phyloP scores from a whole-genome alignment of 305 asterid genomes.

The Fraxinus angustifolia region DNA sequence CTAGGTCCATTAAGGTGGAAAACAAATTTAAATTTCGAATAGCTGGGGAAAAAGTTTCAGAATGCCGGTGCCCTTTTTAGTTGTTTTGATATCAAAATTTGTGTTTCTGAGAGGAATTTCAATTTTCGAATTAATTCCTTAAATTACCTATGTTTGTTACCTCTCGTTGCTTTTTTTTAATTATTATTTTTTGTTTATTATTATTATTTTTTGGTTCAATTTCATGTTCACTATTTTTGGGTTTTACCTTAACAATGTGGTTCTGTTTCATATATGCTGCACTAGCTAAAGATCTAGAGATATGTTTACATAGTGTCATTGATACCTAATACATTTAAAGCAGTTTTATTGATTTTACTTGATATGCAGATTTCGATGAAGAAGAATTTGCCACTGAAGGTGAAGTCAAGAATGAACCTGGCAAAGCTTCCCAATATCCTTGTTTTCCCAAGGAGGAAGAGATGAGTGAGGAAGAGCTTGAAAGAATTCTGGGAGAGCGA shows the following conservation, averaged over 20 bases:
- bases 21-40: too few relatives aligned
- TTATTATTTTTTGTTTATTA: too few relatives aligned
- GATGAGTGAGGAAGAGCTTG: constrained; percentile 73
- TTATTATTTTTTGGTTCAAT: not conserved
- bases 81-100: not conserved
- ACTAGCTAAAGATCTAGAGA: not conserved
- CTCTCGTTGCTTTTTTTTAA: not conserved
- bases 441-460: constrained; percentile 68
- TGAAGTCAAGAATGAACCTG: constrained; percentile 36
- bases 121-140: not conserved
- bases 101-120: not conserved
- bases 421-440: constrained; percentile 35
- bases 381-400: constrained; percentile 38
- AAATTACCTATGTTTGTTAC: not conserved
- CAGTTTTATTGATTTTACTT: not conserved
- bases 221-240: not conserved
- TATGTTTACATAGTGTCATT: not conserved
- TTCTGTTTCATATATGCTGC: not conserved
- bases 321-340: not conserved
- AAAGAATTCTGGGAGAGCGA: constrained; percentile 57
- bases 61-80: not conserved
- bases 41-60: too few relatives aligned
- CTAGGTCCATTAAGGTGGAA: too few relatives aligned
- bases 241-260: not conserved
- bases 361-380: constrained; percentile 37